Evolutionary conservation across 2,329 filamentous ascomycete species (phyloP), one percentile per base, ranked within the genome.

Genomic region (Diaporthe aspalathi): DNA sequence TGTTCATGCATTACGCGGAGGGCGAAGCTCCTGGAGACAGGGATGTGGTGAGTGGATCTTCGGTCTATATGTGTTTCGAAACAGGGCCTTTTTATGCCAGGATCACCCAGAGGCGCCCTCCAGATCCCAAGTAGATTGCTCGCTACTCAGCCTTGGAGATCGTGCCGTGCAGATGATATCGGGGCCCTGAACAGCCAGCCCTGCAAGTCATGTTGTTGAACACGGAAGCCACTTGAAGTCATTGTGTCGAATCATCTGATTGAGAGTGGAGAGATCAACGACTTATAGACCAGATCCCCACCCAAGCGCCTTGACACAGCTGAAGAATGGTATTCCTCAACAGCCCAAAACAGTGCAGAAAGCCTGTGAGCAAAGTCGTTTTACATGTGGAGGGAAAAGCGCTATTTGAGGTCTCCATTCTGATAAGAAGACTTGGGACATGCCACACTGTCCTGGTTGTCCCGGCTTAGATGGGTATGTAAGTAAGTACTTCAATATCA

Each of bases 41-140:
- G 60, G 60, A n/a, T 50, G 60, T 49, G 45, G 20, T 7, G 27
- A 11, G 60, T 65, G 60, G 60, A 50, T 65, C 43, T 65, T 20
- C 60, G 45, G 50, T 65, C 29, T 65, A 65, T 63, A 17, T 38
- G 12, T 65, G 60, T 65, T 65, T 65, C 60, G 60, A 65, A 65
- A 65, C 60, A 65, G 60, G 60, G 60, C 35, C 12, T 27, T 50
- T 5, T 65, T 50, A 50, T 65, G 60, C 60, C 60, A 50, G 60
- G 45, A 22, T 65, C 45, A 63, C 60, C 60, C 29, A 50, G 45
- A 65, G 60, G 45, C 29, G 11, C 29, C 43, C 45, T 47, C n/a
- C 29, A 38, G 60, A 50, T 65, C 45, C 60, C 60, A 50, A 65
- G 43, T 50, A 65, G 60, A 65, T 65, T 65, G 45, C 60, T 38